Base-by-base conservation (phyloP, 176 grass and related monocot species). In the Lolium multiflorum region DNA sequence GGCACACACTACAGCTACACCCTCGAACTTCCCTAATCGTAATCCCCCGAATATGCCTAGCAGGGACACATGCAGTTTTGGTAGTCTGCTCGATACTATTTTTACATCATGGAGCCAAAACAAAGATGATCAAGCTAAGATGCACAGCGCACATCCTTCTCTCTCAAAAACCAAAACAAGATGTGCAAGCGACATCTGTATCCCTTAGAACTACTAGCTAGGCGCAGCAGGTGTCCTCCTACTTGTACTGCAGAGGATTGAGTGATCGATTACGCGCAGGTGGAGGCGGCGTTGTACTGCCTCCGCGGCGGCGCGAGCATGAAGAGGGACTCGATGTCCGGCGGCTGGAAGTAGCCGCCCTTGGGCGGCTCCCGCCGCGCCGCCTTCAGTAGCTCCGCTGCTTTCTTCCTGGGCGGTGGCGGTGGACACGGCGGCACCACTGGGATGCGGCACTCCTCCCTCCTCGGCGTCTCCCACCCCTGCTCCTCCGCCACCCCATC, bases 311-410 rank as follows among this genome's bases (percentile, higher is more conserved):
- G 88, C 64, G 75, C 76, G 44, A 79, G 73, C 76, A 76, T 21
- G 88, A 98, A 95, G 15, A 98, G 65, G 14, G 87, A 77, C 87
- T 98, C 95, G 31, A 98, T 88, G 75, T 98, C 95, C 52, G 93
- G 93, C 80, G 91, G 93, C 70, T 95, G 80, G 80, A 95, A 98
- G 87, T 93, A 98, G 0, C 85, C 95, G 2, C 74, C 94, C 89
- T 92, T 90, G 43, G 93, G 95, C 25, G 91, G 91, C 4, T 51
- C 82, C 49, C 83, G 49, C 24, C 80, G 80, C 28, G 81, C 1
- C 1, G 84, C 72, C 47, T 1, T 75, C 21, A 39, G 39, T 39
- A 46, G 69, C 69, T 71, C 72, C 1, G 0, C 7, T 4, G 47
- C 72, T 28, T 75, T 44, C 31, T 83, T 98, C 89, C 93, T 95